phyloP scores from a whole-genome alignment of 2,329 filamentous ascomycete genomes.

The Stromatinia cepivora region DNA sequence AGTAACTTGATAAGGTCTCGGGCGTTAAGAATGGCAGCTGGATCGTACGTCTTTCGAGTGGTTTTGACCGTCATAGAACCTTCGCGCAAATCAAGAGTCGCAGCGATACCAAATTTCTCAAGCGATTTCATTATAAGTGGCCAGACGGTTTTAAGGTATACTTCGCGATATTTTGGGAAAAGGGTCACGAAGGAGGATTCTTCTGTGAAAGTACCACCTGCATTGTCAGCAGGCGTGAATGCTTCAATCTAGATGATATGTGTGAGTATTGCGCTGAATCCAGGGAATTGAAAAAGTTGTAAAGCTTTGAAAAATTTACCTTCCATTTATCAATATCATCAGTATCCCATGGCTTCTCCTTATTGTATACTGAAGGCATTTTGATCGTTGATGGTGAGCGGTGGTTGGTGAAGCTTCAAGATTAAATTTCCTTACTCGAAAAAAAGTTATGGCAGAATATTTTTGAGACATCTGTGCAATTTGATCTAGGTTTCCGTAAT shows the following conservation, averaged over 20 bases:
- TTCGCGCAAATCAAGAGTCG: slow-evolving; percentile 90
- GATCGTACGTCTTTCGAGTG: slow-evolving; percentile 87
- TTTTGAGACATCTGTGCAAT: slow-evolving; percentile 16
- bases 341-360: slow-evolving; percentile 92
- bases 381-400: slow-evolving; percentile 32
- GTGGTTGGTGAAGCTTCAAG: slow-evolving; percentile 19
- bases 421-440: slow-evolving; percentile 18
- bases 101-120: slow-evolving; percentile 84
- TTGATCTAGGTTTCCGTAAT: slow-evolving; percentile 12
- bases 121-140: slow-evolving; percentile 84
- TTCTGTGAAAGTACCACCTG: slow-evolving; percentile 81
- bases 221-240: slow-evolving; percentile 85
- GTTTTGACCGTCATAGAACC: slow-evolving; percentile 97
- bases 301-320: slow-evolving; percentile 44
- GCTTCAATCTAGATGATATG: slow-evolving; percentile 60
- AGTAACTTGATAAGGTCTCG: slow-evolving; percentile 93
- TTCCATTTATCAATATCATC: slow-evolving; percentile 98
- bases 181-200: slow-evolving; percentile 86
- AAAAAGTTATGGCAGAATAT: slow-evolving; percentile 26
- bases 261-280: slow-evolving; percentile 15
- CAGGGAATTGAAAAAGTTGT: not conserved
- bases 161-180: slow-evolving; percentile 95
- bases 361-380: slow-evolving; percentile 89
- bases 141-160: slow-evolving; percentile 91
- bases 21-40: slow-evolving; percentile 88